phyloP scores from a whole-genome alignment of 2,329 filamentous ascomycete genomes.

The Colletotrichum australisinense region DNA sequence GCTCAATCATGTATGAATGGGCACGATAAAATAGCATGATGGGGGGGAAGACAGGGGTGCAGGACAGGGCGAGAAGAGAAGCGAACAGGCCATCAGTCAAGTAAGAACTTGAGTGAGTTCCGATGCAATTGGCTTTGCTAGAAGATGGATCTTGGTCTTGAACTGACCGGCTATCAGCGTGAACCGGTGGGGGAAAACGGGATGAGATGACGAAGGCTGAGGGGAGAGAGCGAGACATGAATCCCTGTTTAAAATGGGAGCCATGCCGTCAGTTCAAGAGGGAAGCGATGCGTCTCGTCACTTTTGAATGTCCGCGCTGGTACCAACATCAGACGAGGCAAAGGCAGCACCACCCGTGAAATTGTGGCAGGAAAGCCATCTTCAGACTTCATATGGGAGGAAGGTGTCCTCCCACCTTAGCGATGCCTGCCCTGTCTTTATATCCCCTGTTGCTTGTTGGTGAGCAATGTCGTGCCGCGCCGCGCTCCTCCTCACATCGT shows the following conservation, averaged over 20 bases:
- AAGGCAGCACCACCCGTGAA: background rate
- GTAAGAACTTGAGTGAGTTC: background rate
- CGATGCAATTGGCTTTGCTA: background rate
- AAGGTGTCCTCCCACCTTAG: background rate
- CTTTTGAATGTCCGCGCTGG: background rate
- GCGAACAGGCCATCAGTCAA: background rate
- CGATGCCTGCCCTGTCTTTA: background rate
- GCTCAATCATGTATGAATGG: background rate
- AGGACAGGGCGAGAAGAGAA: background rate
- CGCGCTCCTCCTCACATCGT: too few species aligned
- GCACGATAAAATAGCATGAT: background rate
- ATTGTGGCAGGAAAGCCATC: slow-evolving; percentile 19
- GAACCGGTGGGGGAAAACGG: slow-evolving; percentile 24
- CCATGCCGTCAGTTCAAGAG: background rate
- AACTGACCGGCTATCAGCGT: slow-evolving; percentile 18
- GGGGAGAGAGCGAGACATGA: background rate
- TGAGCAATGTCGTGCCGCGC: slow-evolving; percentile 15
- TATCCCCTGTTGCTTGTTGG: slow-evolving; percentile 9
- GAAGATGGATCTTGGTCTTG: background rate
- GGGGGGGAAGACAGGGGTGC: background rate
- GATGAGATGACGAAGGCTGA: background rate
- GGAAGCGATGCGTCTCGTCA: background rate
- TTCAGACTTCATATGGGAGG: slow-evolving; percentile 1
- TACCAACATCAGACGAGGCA: background rate
- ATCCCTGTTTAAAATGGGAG: background rate